Base-by-base conservation (phyloP, 2,329 filamentous ascomycete species). In the Aspergillus flavus region DNA sequence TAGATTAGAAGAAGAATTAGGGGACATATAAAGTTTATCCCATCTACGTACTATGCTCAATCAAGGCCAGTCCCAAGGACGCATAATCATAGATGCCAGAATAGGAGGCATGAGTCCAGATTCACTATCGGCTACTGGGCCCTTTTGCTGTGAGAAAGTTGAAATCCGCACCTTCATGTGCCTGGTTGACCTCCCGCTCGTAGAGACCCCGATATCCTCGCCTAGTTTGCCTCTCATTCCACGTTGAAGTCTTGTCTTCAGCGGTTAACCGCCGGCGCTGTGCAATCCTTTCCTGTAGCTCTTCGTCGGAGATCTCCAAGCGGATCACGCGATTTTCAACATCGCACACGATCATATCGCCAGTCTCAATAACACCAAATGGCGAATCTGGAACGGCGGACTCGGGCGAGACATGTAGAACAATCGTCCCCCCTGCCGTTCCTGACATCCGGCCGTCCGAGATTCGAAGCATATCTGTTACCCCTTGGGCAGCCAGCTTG, bases 371-470 rank as follows among this genome's bases (percentile, higher is more conserved):
- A 3, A 84, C 71, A 0, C 83, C 83, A 65, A 84, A 82, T 10
- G 81, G 78, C 0, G 81, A 83, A 23, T 80, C 79, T 0, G 79
- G 76, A 12, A 84, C 66, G 1, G 78, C 82, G 6, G 82, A 78
- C 68, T 87, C 84, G 0, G 84, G 85, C 4, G 81, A 83, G 34
- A 86, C 79, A 66, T 86, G 84, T 26, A 86, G 72, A 2, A 84
- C 76, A 23, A 86, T 84, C 0, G 84, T 86, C 4, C 84, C 84
- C 0, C 84, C 84, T 2, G 84, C 84, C 4, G 84, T 86, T 0
- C 84, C 84, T 34, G 79, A 82, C 83, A 86, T 86, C 26, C 84
- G 75, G 1, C 84, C 84, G 72, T 87, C 84, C 0, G 80, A 83
- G 5, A 86, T 71, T 1, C 84, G 75, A 32, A 86, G 69, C 84